A percentile compares a stretch with the other conserved stretches of the same genome.
These are phyloP conservation scores for Mortierella sp. DNA, from an alignment of 371 early-diverging fungal genomes.

Conservation along the genomic window DNA sequence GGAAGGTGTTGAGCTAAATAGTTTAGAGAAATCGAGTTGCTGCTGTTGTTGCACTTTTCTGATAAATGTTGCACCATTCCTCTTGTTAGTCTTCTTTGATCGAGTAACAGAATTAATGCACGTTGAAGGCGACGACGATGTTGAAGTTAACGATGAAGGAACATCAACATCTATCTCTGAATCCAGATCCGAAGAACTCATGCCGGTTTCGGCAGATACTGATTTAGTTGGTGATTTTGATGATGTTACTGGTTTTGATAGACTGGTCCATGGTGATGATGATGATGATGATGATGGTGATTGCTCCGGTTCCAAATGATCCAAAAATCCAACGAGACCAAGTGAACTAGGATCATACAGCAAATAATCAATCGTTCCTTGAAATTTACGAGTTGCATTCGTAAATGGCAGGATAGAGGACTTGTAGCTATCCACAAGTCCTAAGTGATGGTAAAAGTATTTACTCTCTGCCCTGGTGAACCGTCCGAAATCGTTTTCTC, in stretches of 20 bases:
- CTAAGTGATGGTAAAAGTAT: conserved; percentile 74
- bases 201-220: background rate
- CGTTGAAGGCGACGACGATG: conserved; percentile 10
- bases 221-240: background rate
- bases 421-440: conserved; percentile 78
- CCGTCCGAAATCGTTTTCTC: conserved; percentile 81
- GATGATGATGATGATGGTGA: background rate
- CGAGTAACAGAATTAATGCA: conserved; percentile 4
- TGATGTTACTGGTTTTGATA: background rate
- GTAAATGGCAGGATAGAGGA: conserved; percentile 89
- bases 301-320: conserved; percentile 38
- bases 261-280: background rate
- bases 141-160: conserved; percentile 10
- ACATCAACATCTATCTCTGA: conserved; percentile 30
- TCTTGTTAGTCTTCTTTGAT: conserved; percentile 2
- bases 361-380: conserved; percentile 96
- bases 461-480: conserved; percentile 80
- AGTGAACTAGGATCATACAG: conserved; percentile 75
- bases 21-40: conserved; percentile 34
- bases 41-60: background rate
- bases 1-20: conserved; percentile 5
- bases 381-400: conserved; percentile 90
- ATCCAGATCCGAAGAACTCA: conserved; percentile 38
- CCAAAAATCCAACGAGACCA: conserved; percentile 49
- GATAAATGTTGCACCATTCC: background rate